Percentiles rank a stretch among this genome's conserved stretches.
phyloP scores from a whole-genome alignment of 2,329 filamentous ascomycete species.

The Lachnellula hyalina region DNA sequence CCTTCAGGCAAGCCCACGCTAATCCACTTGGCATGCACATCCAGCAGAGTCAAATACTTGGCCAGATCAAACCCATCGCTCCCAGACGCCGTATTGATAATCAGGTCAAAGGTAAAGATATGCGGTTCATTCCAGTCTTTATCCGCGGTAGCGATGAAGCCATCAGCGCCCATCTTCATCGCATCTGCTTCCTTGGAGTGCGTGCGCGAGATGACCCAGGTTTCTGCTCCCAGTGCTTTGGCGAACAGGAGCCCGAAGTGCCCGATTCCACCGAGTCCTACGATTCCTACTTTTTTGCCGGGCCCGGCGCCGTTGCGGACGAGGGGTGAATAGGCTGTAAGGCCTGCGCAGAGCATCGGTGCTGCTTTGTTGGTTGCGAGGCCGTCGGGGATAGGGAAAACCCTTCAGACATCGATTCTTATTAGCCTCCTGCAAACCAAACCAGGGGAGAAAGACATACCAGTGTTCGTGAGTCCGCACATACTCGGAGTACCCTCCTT shows the following conservation, averaged over 20 bases:
- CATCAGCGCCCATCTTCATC: slow-evolving; percentile 53
- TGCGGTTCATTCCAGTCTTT: slow-evolving; percentile 53
- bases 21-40: slow-evolving; percentile 76
- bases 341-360: slow-evolving; percentile 79
- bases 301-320: slow-evolving; percentile 69
- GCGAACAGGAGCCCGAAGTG: slow-evolving; percentile 68
- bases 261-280: slow-evolving; percentile 67
- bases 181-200: slow-evolving; percentile 57
- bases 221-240: slow-evolving; percentile 59
- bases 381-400: slow-evolving; percentile 69
- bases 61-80: slow-evolving; percentile 61
- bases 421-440: slow-evolving; percentile 29
- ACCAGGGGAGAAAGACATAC: slow-evolving; percentile 56
- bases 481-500: slow-evolving; percentile 63
- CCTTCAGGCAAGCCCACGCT: slow-evolving; percentile 76
- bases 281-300: slow-evolving; percentile 72
- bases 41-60: slow-evolving; percentile 72
- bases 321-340: slow-evolving; percentile 75
- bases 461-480: slow-evolving; percentile 73
- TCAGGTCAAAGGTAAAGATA: slow-evolving; percentile 65
- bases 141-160: slow-evolving; percentile 53
- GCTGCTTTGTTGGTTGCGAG: slow-evolving; percentile 59
- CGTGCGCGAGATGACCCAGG: slow-evolving; percentile 56
- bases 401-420: slow-evolving; percentile 34
- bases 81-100: slow-evolving; percentile 68